Percentiles rank a stretch among this genome's conserved stretches.
Evolutionary conservation across 139 green algal species (phyloP).

Genomic region (Volvox africanus): DNA sequence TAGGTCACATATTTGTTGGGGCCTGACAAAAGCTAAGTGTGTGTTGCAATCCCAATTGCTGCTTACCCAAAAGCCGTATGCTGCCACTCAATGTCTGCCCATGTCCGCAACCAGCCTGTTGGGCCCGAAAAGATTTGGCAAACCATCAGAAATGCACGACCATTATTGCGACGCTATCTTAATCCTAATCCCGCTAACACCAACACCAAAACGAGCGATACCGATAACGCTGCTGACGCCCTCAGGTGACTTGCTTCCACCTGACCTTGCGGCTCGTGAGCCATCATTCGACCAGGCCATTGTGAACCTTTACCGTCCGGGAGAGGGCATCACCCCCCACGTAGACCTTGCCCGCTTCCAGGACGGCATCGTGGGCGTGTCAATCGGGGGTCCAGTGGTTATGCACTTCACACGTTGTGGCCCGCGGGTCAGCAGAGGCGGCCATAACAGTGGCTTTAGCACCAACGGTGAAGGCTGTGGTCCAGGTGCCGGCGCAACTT

Average conservation of each 20-base stretch:
- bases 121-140: too few species aligned
- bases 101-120: too few species aligned
- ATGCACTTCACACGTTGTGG: slow-evolving; percentile 25
- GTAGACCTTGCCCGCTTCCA: slow-evolving; percentile 64
- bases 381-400: neutral
- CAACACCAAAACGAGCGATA: too few species aligned
- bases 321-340: slow-evolving; percentile 61
- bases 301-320: slow-evolving; percentile 62
- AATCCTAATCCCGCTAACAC: too few species aligned
- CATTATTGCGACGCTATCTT: too few species aligned
- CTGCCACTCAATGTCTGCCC: too few species aligned
- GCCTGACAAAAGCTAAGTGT: too few species aligned
- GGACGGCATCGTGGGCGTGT: slow-evolving; percentile 41
- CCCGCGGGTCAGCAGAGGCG: neutral
- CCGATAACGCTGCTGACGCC: neutral
- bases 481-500: neutral
- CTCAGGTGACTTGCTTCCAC: neutral
- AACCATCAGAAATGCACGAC: too few species aligned
- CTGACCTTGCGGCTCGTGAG: neutral
- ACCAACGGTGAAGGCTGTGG: neutral
- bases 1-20: neutral
- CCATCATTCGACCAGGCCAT: slow-evolving; percentile 52
- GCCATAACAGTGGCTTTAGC: neutral
- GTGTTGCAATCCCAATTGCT: too few species aligned
- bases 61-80: too few species aligned